Percentiles rank a stretch among this genome's conserved stretches.
phyloP scores from a whole-genome alignment of 2,329 filamentous ascomycete species.

The Lachnellula arida region DNA sequence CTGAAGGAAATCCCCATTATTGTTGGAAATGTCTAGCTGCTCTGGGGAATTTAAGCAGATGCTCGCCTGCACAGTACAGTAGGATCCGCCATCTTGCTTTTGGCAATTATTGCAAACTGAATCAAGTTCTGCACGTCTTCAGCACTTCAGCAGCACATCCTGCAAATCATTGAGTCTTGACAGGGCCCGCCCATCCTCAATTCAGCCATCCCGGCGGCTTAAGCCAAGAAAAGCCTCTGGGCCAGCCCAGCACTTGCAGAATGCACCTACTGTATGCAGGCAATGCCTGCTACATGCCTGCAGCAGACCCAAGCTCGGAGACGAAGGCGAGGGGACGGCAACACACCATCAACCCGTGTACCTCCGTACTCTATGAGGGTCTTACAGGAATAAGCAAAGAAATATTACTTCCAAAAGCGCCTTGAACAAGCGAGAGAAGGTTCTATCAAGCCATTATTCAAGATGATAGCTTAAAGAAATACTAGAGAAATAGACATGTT shows the following conservation, averaged over 20 bases:
- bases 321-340: neutral
- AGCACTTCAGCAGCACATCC: neutral
- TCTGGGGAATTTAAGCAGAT: too few species aligned
- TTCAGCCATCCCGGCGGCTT: slow-evolving; percentile 11
- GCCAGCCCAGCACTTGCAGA: slow-evolving; percentile 9
- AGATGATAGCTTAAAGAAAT: too few species aligned
- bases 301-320: neutral
- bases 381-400: too few species aligned
- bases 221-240: slow-evolving; percentile 19
- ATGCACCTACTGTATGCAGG: slow-evolving; percentile 1
- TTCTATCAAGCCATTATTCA: too few species aligned
- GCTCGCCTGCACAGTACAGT: too few species aligned
- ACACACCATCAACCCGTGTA: neutral
- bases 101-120: too few species aligned
- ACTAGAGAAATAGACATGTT: too few species aligned
- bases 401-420: too few species aligned
- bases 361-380: neutral
- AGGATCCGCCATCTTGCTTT: too few species aligned
- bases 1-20: neutral
- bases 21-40: too few species aligned
- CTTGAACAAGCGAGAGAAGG: too few species aligned
- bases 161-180: slow-evolving; percentile 1
- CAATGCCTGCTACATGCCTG: slow-evolving; percentile 4
- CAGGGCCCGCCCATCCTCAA: neutral
- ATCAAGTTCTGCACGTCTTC: neutral